Percentiles rank a stretch among this genome's conserved stretches.
Conservation (phyloP, 2,329 filamentous ascomycete genomes). For the Cladophialophora immunda region DNA sequence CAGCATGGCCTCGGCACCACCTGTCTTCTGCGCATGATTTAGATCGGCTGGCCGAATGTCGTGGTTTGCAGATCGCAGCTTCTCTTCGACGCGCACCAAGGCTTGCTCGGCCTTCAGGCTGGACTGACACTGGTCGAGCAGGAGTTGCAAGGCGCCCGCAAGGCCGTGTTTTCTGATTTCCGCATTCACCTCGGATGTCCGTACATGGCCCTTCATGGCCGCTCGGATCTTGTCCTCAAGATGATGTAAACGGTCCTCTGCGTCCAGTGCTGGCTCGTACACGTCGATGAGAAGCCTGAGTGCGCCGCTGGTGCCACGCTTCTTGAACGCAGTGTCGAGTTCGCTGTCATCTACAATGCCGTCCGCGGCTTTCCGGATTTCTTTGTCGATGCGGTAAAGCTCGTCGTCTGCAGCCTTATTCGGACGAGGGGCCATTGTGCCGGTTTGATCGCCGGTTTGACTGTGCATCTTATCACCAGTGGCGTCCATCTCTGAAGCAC, state of each 20-base stretch:
- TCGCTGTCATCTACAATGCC: not conserved
- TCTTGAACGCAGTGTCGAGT: not conserved
- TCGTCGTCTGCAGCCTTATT: not conserved
- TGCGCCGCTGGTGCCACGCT: not conserved
- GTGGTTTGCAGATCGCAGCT: not conserved
- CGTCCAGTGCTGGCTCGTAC: not conserved
- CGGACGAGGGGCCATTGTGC: not conserved
- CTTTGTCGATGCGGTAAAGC: not conserved
- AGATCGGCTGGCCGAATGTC: not conserved
- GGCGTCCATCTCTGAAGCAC: not conserved
- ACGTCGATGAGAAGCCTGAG: not conserved
- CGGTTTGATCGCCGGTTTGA: not conserved
- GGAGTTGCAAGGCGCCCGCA: not conserved
- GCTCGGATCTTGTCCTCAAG: not conserved
- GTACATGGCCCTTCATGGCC: not conserved
- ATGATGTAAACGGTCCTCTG: not conserved
- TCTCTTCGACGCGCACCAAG: not conserved
- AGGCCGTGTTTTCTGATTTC: not conserved
- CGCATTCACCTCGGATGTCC: not conserved
- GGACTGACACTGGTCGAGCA: not conserved
- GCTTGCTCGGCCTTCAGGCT: not conserved
- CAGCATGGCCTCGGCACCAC: conserved; percentile 1
- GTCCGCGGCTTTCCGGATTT: not conserved
- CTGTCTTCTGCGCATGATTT: not conserved
- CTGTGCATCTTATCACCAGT: not conserved